phyloP scores from a whole-genome alignment of 495 filamentous ascomycete species.

The Talaromyces thailandensis region DNA sequence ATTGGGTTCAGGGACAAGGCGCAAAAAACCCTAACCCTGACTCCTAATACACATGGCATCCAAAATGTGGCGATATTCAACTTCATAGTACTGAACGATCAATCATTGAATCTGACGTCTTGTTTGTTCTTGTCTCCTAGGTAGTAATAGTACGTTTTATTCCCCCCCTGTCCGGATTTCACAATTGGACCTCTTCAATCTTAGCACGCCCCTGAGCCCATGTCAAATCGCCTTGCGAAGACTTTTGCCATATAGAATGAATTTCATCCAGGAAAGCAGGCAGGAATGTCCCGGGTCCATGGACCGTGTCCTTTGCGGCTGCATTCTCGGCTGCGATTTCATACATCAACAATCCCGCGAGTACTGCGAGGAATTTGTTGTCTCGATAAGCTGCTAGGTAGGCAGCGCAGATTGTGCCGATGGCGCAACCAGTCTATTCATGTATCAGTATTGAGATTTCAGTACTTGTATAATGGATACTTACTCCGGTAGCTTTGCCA shows the following conservation, averaged over 20 bases:
- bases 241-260: constrained; percentile 41
- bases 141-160: not conserved
- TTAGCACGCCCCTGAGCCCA: constrained; percentile 49
- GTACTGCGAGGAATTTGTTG: constrained; percentile 58
- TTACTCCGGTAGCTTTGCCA: constrained; percentile 68
- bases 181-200: constrained; percentile 35
- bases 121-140: not conserved
- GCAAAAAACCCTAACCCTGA: too few species aligned
- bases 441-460: not conserved
- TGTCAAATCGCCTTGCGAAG: constrained; percentile 32
- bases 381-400: constrained; percentile 51
- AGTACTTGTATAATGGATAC: constrained; percentile 2
- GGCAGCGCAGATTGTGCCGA: constrained; percentile 74
- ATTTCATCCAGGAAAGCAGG: constrained; percentile 76
- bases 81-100: too few species aligned
- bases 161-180: not conserved
- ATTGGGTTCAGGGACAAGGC: not conserved
- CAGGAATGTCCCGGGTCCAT: constrained; percentile 82
- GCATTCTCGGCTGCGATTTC: constrained; percentile 82
- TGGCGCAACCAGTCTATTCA: constrained; percentile 64
- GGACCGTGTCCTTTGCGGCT: constrained; percentile 49
- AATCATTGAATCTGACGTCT: too few species aligned
- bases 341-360: constrained; percentile 68
- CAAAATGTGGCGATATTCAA: too few species aligned
- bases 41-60: too few species aligned